Percentiles rank a stretch among this genome's conserved stretches.
phyloP scores from a whole-genome alignment of 2,329 filamentous ascomycete genomes.

The Cytospora chrysosperma region DNA sequence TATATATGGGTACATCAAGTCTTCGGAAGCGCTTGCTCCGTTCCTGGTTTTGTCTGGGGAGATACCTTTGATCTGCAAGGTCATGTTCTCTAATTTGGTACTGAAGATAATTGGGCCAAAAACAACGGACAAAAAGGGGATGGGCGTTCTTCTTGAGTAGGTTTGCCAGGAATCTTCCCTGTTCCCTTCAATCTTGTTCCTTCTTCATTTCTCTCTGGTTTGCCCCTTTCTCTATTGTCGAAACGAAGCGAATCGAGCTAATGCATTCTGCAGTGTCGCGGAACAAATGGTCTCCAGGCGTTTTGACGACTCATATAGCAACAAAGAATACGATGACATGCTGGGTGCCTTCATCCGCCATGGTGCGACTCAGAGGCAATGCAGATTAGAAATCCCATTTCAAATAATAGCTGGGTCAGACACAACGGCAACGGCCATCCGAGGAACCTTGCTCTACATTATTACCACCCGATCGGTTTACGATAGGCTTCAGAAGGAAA shows the following conservation, averaged over 20 bases:
- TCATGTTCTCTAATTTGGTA: neutral
- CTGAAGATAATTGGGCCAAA: neutral
- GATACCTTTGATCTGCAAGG: neutral
- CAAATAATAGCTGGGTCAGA: slow-evolving; percentile 47
- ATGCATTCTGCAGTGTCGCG: slow-evolving; percentile 21
- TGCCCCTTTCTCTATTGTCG: no score
- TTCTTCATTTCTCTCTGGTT: no score
- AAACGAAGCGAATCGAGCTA: neutral
- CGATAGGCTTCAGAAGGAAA: slow-evolving; percentile 24
- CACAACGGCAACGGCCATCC: slow-evolving; percentile 49
- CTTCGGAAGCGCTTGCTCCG: slow-evolving; percentile 29
- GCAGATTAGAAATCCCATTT: neutral
- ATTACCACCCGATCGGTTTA: slow-evolving; percentile 41
- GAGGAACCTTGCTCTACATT: slow-evolving; percentile 47
- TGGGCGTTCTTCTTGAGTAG: neutral
- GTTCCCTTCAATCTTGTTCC: no score
- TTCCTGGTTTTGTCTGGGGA: neutral
- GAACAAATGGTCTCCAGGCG: slow-evolving; percentile 18
- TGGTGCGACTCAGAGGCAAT: neutral
- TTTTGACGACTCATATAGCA: slow-evolving; percentile 26
- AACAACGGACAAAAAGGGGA: neutral
- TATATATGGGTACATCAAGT: slow-evolving; percentile 47
- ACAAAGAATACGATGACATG: slow-evolving; percentile 14
- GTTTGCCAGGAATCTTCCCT: neutral
- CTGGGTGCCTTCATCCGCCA: neutral